Base-by-base conservation (phyloP, 2,329 filamentous ascomycete genomes). In the Drechslerella stenobrocha region DNA sequence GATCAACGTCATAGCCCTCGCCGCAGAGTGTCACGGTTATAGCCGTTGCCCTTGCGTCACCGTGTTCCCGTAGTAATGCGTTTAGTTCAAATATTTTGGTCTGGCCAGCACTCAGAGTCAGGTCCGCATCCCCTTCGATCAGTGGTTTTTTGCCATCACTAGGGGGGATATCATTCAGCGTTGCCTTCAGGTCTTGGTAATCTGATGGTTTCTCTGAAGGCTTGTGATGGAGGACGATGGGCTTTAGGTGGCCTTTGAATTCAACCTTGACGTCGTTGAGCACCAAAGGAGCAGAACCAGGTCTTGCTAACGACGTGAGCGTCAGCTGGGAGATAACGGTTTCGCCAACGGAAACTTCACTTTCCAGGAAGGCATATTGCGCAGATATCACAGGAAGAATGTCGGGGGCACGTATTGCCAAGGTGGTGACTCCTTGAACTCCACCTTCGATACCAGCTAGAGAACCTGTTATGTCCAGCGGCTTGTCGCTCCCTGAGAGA, bases 41-140 rank as follows among this genome's bases (percentile, higher is more conserved):
- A 7, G 73, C 84, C 2, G 82, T 80, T 2, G 88, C 84, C 47
- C 81, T 83, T 0, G 87, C 85, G 58, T 89, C 83, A n/a, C 90
- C 90, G 1, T 90, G 84, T 76, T 96, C 91, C 63, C 90, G 84
- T 13, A 96, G 81, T 1, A 86, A 83, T 61, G 90, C 82, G 6
- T 81, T 82, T 72, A 96, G 81, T 71, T 88, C 84, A 69, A 88
- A 87, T 0, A 91, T 83, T 53, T 83, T 84, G 6, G 81, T 87
- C 67, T 88, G 82, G 0, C 84, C 85, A 11, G 90, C 83, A 8
- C 77, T 76, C 42, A 96, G 77, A 0, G 80, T 84, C 56, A 96
- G 77, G 74, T 91, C 80, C 5, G 72, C 70, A 15, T 55, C 26
- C 4, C 72, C 70, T 30, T 65, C 55, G 2, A 71, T 48, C 53